Evolutionary conservation across 2,329 filamentous ascomycete genomes (phyloP).

Genomic region (Myrmaecium sp.): DNA sequence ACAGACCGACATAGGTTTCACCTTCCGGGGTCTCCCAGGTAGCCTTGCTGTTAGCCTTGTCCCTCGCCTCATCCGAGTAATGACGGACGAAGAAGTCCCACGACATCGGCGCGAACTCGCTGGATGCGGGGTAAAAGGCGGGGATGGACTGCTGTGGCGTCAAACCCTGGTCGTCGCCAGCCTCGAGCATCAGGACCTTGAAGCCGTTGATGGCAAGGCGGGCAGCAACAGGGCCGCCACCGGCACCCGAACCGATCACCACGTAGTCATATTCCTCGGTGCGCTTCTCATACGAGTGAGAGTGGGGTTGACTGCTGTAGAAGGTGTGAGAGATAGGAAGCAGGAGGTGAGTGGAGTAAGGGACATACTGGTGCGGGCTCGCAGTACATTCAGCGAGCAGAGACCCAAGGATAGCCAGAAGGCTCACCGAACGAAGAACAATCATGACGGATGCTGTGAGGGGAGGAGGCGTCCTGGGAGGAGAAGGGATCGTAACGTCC

Average conservation of each 20-base stretch:
- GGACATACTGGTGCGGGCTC: too few relatives aligned
- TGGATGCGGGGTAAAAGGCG: conserved; percentile 34
- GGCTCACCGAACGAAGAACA: too few relatives aligned
- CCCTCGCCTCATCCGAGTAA: conserved; percentile 36
- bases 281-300: too few relatives aligned
- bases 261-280: conserved; percentile 54
- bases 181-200: conserved; percentile 44
- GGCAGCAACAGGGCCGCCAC: conserved; percentile 41
- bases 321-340: too few relatives aligned
- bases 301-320: too few relatives aligned
- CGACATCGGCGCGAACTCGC: conserved; percentile 36
- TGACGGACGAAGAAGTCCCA: conserved; percentile 52
- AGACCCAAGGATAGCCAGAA: too few relatives aligned
- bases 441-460: too few relatives aligned
- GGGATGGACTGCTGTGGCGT: conserved; percentile 33
- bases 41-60: conserved; percentile 41
- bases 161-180: conserved; percentile 39
- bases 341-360: too few relatives aligned
- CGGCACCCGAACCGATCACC: conserved; percentile 43
- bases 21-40: conserved; percentile 37
- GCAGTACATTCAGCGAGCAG: too few relatives aligned
- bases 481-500: too few relatives aligned
- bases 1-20: conserved; percentile 34
- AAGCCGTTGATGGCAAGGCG: conserved; percentile 43
- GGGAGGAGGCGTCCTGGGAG: too few relatives aligned